These are phyloP conservation scores for Citrus glauca DNA, from an alignment of 345 rosid species.

Conservation along the genomic window DNA sequence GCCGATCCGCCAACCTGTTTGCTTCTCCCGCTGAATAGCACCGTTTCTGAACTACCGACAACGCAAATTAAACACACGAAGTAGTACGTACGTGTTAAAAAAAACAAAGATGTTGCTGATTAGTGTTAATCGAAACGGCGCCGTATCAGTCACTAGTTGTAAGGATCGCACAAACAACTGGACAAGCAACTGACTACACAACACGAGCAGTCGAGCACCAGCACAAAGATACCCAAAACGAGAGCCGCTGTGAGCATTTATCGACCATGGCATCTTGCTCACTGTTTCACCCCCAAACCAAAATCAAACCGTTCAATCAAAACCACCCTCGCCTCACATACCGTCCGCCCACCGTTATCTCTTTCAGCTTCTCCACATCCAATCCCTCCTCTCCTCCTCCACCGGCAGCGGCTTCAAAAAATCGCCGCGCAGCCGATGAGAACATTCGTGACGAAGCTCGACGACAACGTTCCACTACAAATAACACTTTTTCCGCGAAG, in stretches of 20 bases:
- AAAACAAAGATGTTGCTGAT: too few relatives aligned
- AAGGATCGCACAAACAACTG: background rate
- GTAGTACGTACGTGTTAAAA: too few relatives aligned
- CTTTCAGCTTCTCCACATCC: constrained; percentile 34
- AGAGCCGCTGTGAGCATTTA: background rate
- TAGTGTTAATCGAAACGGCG: too few relatives aligned
- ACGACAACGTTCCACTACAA: constrained; percentile 38
- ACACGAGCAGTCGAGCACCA: too few relatives aligned
- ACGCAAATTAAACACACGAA: too few relatives aligned
- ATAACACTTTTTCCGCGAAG: constrained; percentile 56
- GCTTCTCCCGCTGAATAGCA: too few relatives aligned
- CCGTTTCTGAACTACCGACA: too few relatives aligned
- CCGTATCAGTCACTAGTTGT: too few relatives aligned
- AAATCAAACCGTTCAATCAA: constrained; percentile 25
- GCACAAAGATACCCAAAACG: background rate
- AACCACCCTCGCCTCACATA: background rate
- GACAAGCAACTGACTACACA: too few relatives aligned
- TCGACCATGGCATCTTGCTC: constrained; percentile 35
- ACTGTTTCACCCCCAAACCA: constrained; percentile 29
- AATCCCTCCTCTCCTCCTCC: constrained; percentile 24
- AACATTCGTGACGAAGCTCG: constrained; percentile 75
- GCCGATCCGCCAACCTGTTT: too few relatives aligned
- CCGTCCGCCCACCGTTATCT: constrained; percentile 21
- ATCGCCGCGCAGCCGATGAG: constrained; percentile 39
- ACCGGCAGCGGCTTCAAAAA: constrained; percentile 15